Conservation (phyloP, 345 rosid species). For the Linum trigynum region DNA sequence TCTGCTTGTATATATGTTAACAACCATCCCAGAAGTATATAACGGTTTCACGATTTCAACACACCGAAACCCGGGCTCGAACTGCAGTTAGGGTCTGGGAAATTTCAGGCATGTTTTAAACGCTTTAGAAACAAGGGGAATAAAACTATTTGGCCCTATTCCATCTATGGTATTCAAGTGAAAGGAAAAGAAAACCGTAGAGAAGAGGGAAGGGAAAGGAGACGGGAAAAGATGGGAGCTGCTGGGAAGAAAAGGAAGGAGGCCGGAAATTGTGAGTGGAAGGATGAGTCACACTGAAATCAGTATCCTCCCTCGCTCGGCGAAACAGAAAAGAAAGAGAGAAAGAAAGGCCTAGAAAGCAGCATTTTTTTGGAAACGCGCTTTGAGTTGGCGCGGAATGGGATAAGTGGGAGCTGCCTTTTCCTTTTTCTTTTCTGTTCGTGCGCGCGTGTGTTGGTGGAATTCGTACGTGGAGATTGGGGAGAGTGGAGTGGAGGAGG, state of each 20-base stretch:
- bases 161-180: background rate
- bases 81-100: too few relatives aligned
- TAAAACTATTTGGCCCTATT: background rate
- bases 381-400: background rate
- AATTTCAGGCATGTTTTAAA: too few relatives aligned
- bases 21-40: too few relatives aligned
- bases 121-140: too few relatives aligned
- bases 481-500: background rate
- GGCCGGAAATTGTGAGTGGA: slow-evolving; percentile 12
- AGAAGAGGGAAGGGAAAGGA: background rate
- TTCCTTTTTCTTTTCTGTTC: background rate
- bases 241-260: slow-evolving; percentile 11
- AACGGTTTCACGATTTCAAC: too few relatives aligned
- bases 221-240: background rate
- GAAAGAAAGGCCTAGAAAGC: too few relatives aligned
- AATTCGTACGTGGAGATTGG: slow-evolving; percentile 12
- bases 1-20: too few relatives aligned
- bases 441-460: background rate
- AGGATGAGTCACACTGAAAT: slow-evolving; percentile 17
- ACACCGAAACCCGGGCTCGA: too few relatives aligned
- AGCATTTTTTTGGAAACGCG: background rate
- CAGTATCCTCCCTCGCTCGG: slow-evolving; percentile 30
- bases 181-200: background rate
- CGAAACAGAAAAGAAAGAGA: background rate
- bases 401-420: too few relatives aligned